Conservation (phyloP, 495 filamentous ascomycete species). For the Bathelium albidoporum region DNA sequence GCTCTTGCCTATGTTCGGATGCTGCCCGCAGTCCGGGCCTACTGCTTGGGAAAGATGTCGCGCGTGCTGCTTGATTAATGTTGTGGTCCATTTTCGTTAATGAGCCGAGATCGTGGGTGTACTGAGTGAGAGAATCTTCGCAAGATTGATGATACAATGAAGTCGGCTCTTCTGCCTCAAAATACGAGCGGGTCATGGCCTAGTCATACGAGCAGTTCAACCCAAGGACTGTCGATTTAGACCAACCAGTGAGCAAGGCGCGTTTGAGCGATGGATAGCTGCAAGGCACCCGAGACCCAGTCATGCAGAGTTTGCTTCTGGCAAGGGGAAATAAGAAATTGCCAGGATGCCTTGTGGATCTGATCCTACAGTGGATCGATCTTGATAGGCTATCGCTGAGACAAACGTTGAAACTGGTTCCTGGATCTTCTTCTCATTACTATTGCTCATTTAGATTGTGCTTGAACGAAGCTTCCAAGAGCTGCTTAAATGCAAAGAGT, state of each 20-base stretch:
- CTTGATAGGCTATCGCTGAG: background rate
- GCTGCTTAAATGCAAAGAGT: background rate
- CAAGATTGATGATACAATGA: background rate
- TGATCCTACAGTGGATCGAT: background rate
- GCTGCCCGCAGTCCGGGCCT: conserved; percentile 4
- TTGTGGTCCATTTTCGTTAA: conserved; percentile 1
- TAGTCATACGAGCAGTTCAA: background rate
- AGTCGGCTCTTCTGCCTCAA: background rate
- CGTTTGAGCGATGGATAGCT: background rate
- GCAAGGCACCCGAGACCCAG: background rate
- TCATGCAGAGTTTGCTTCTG: background rate
- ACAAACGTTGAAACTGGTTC: background rate
- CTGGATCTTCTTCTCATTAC: background rate
- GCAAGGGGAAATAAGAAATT: background rate
- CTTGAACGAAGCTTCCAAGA: background rate
- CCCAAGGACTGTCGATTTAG: background rate
- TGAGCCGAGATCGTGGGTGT: background rate
- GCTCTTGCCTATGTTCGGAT: conserved; percentile 12
- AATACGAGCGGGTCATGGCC: background rate
- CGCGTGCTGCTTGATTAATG: conserved; percentile 8
- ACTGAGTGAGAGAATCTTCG: conserved; percentile 9
- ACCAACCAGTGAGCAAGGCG: background rate
- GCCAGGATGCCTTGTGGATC: background rate
- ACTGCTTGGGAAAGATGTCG: conserved; percentile 11
- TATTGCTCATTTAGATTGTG: background rate